Evolutionary conservation across 2,329 filamentous ascomycete species (phyloP).

Genomic region (Blastomyces emzantsi): DNA sequence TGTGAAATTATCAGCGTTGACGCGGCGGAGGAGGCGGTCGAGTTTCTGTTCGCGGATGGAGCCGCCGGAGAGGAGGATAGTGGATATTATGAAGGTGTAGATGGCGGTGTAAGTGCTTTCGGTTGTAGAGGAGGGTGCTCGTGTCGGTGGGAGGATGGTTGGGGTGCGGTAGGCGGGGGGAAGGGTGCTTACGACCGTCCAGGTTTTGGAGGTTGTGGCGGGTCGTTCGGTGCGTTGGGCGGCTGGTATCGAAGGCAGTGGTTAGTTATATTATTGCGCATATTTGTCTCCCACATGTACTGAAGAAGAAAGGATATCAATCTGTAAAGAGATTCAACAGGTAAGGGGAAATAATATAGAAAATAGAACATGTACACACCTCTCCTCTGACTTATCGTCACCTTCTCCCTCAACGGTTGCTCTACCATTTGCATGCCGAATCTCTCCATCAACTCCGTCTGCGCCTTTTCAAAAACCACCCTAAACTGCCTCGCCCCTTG

Average conservation of each 20-base stretch:
- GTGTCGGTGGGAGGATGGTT: slow-evolving; percentile 58
- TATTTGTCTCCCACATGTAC: neutral
- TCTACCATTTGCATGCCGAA: slow-evolving; percentile 95
- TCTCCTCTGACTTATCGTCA: slow-evolving; percentile 69
- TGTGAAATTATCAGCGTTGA: slow-evolving; percentile 67
- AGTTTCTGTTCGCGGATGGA: slow-evolving; percentile 73
- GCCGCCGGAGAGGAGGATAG: slow-evolving; percentile 64
- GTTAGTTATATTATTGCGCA: neutral
- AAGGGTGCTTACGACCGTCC: slow-evolving; percentile 66
- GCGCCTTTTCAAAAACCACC: slow-evolving; percentile 65
- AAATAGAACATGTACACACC: slow-evolving; percentile 42
- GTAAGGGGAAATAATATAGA: neutral
- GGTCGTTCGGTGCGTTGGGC: slow-evolving; percentile 39
- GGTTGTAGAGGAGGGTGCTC: slow-evolving; percentile 53
- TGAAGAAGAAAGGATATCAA: neutral
- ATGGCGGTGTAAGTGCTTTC: slow-evolving; percentile 77
- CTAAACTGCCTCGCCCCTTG: slow-evolving; percentile 63
- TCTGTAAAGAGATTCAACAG: neutral
- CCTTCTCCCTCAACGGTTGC: slow-evolving; percentile 70
- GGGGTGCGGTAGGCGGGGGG: slow-evolving; percentile 59
- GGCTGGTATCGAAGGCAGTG: slow-evolving; percentile 27
- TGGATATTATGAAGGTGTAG: slow-evolving; percentile 67
- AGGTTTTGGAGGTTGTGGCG: slow-evolving; percentile 54
- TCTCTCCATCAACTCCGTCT: slow-evolving; percentile 56
- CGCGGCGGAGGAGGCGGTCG: slow-evolving; percentile 60